These are phyloP conservation scores for Ascochyta clinopodiicola DNA, from an alignment of 2,329 filamentous ascomycete genomes.

Conservation along the genomic window DNA sequence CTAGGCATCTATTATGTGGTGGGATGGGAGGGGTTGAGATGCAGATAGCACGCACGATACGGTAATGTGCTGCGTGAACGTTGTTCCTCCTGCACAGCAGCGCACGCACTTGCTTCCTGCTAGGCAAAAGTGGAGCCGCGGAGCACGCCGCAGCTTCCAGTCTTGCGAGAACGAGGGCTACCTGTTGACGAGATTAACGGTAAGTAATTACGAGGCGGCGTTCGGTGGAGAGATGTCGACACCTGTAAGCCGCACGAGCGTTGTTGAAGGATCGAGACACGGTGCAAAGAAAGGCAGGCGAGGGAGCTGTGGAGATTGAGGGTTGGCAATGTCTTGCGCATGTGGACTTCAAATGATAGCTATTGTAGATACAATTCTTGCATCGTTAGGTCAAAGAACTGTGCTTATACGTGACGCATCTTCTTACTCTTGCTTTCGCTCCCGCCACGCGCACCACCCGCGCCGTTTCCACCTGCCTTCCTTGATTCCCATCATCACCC, in stretches of 20 bases:
- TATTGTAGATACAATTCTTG: too few species aligned
- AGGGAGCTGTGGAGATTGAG: background rate
- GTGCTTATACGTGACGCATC: too few species aligned
- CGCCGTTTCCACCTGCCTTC: too few species aligned
- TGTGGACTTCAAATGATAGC: too few species aligned
- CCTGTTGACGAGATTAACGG: background rate
- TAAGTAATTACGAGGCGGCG: background rate
- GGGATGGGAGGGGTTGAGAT: background rate
- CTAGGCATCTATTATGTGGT: too few species aligned
- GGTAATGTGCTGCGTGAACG: background rate
- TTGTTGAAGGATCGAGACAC: background rate
- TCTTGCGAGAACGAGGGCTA: background rate
- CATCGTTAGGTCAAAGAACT: too few species aligned
- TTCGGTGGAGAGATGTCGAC: background rate
- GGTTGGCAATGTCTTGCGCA: background rate
- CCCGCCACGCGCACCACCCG: too few species aligned
- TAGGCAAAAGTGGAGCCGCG: background rate
- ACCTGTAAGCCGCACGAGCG: slow-evolving; percentile 1
- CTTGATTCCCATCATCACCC: too few species aligned
- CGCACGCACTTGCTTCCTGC: background rate
- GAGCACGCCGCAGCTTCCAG: background rate
- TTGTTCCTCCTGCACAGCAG: background rate
- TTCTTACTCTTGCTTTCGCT: too few species aligned
- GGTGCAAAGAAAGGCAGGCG: background rate
- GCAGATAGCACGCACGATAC: background rate